Base-by-base conservation (phyloP, 2,329 filamentous ascomycete genomes). In the Exophiala sp. region DNA sequence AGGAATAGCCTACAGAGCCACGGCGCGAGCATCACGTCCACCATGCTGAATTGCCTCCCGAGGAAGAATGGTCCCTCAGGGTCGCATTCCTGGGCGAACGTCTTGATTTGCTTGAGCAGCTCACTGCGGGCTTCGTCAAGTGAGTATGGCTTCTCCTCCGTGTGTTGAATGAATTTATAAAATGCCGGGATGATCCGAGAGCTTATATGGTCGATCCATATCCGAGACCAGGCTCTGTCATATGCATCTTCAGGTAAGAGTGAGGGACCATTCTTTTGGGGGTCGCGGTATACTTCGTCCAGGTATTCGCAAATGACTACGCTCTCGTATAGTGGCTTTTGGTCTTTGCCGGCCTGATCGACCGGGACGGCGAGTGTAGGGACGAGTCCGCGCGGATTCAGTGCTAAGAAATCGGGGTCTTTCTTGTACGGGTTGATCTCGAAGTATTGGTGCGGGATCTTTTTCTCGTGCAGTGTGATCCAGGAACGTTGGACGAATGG, bases 401-500 rank as follows among this genome's bases (percentile, higher is more conserved):
- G 74, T 4, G 78, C 76, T n/a, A 91, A 75, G 21, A 91, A 84
- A 0, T 80, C 83, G 3, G 80, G 70, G 0, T 82, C 83, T 65
- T 91, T 91, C 68, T 84, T 75, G 74, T 91, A 91, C 0, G 88
- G 88, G 68, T 91, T 90, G 59, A 90, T 85, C 73, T 89, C 85
- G 61, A 88, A 76, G 68, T 89, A 89, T 71, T 91, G 84, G 67
- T 91, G 86, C n/a, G 82, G 79, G 32, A 90, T 86, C 2, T 76
- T 71, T 68, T 91, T 91, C 67, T 91, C 88, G 65, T 84, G 80
- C 10, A 91, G 77, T 1, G 84, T 81, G 57, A 89, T 83, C 85
- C 88, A 91, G n/a, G 79, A 78, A 12, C 87, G 80, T 71, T 91
- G 87, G 3, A 89, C 71, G 39, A 52, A 49, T 6, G 80, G 79